A percentile compares a stretch with the other conserved stretches of the same genome.
phyloP scores from a whole-genome alignment of 1,284 basidiomycete genomes.

The Mycena sp. region DNA sequence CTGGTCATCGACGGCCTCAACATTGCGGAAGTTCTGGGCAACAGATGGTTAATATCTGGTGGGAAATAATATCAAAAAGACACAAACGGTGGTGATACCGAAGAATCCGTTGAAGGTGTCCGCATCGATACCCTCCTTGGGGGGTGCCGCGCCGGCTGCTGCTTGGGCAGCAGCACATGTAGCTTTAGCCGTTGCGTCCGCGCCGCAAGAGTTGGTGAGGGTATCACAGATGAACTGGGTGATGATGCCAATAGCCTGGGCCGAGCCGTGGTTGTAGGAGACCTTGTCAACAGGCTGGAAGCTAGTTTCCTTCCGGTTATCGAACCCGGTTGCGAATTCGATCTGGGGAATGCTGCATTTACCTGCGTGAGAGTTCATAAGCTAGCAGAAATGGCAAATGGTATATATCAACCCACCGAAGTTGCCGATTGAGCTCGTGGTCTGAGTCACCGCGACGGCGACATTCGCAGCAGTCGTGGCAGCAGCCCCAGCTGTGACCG shows the following conservation, averaged over 20 bases:
- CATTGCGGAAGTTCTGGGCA: conserved; percentile 48
- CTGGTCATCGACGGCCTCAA: conserved; percentile 28
- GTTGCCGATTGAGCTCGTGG: conserved; percentile 21
- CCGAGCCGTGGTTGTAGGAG: conserved; percentile 63
- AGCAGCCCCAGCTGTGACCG: conserved; percentile 29
- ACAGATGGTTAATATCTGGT: not conserved
- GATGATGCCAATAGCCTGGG: conserved; percentile 62
- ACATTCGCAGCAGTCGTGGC: conserved; percentile 6
- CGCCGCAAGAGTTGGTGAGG: conserved; percentile 59
- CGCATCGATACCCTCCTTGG: conserved; percentile 61
- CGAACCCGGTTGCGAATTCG: conserved; percentile 61
- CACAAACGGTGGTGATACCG: conserved; percentile 53
- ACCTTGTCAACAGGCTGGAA: conserved; percentile 58
- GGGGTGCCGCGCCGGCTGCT: conserved; percentile 50
- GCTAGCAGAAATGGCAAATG: not conserved
- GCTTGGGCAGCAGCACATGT: conserved; percentile 54
- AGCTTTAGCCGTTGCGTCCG: conserved; percentile 58
- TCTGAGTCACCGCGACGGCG: not conserved
- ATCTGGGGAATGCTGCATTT: conserved; percentile 59
- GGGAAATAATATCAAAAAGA: not conserved
- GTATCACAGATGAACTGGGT: conserved; percentile 65
- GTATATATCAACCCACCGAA: conserved; percentile 8
- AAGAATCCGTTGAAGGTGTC: conserved; percentile 69
- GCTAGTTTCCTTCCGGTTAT: conserved; percentile 60
- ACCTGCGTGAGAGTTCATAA: not conserved